These are phyloP conservation scores for Piloderma croceum DNA, from an alignment of 768 basidiomycete species.

Conservation along the genomic window DNA sequence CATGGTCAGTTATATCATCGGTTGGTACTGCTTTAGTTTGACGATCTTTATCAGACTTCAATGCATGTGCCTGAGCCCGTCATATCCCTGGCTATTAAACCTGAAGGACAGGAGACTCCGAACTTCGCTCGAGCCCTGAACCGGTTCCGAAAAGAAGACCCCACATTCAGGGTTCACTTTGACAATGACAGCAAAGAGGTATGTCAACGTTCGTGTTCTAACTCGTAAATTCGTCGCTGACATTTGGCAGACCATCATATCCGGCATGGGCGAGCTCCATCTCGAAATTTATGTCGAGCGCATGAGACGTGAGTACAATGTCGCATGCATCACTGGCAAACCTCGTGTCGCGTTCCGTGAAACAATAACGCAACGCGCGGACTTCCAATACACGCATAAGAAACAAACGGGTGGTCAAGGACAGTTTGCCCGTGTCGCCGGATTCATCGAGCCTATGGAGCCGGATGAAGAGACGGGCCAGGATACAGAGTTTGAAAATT, in stretches of 20 bases:
- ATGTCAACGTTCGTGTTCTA: conserved; percentile 7
- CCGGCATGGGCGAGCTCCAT: conserved; percentile 99
- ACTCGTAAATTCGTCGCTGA: neutral
- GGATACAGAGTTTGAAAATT: conserved; percentile 77
- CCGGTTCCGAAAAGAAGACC: conserved; percentile 98
- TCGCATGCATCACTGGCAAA: conserved; percentile 88
- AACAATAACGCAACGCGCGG: conserved; percentile 76
- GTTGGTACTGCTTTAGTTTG: neutral
- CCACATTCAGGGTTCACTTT: conserved; percentile 96
- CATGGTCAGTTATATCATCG: conserved; percentile 59
- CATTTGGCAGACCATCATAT: conserved; percentile 83
- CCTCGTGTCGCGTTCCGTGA: conserved; percentile 97
- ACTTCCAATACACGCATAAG: conserved; percentile 92
- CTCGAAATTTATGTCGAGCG: conserved; percentile 99
- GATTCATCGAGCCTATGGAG: conserved; percentile 87
- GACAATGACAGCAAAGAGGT: conserved; percentile 94
- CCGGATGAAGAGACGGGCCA: conserved; percentile 71
- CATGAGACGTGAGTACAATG: conserved; percentile 96
- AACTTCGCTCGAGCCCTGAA: conserved; percentile 96
- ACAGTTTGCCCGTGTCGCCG: conserved; percentile 91
- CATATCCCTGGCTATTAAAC: conserved; percentile 91
- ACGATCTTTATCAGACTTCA: conserved; percentile 56
- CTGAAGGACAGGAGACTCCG: conserved; percentile 87
- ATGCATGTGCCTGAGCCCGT: conserved; percentile 99
- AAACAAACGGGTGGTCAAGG: conserved; percentile 98